phyloP scores from a whole-genome alignment of 371 early-diverging fungal genomes.

The Rhizopus delemar region DNA sequence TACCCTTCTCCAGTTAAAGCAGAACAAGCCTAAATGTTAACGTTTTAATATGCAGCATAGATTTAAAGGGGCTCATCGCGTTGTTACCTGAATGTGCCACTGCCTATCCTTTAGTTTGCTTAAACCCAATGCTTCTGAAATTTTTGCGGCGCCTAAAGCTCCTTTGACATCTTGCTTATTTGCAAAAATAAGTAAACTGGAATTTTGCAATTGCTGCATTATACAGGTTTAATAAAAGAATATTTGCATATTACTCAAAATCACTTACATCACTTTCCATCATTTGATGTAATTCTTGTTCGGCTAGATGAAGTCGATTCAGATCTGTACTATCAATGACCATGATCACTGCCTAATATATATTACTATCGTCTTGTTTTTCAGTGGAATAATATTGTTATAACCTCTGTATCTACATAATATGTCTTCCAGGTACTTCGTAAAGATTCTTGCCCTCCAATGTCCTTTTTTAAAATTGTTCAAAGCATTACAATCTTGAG shows the following conservation, averaged over 20 bases:
- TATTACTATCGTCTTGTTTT: neutral
- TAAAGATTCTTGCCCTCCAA: constrained; percentile 75
- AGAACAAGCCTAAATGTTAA: constrained; percentile 57
- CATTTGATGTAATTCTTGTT: constrained; percentile 71
- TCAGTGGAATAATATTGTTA: neutral
- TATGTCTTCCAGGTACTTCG: constrained; percentile 75
- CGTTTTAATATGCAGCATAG: neutral
- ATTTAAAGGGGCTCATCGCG: neutral
- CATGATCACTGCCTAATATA: constrained; percentile 68
- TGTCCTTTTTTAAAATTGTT: constrained; percentile 46
- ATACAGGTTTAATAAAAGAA: neutral
- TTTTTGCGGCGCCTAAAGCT: constrained; percentile 65
- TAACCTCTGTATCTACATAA: constrained; percentile 65
- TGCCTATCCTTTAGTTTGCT: constrained; percentile 68
- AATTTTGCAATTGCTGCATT: constrained; percentile 58
- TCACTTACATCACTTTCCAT: constrained; percentile 69
- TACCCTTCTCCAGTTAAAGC: constrained; percentile 77
- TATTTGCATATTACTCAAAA: neutral
- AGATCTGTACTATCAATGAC: constrained; percentile 76
- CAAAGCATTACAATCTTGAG: neutral
- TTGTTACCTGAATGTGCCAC: constrained; percentile 73
- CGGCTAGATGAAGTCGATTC: constrained; percentile 64
- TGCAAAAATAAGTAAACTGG: constrained; percentile 68
- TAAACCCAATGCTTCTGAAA: constrained; percentile 68
- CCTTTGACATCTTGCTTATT: constrained; percentile 77